A percentile compares a stretch with the other conserved stretches of the same genome.
phyloP scores from a whole-genome alignment of 2,329 filamentous ascomycete genomes.

The Fusarium miscanthi region DNA sequence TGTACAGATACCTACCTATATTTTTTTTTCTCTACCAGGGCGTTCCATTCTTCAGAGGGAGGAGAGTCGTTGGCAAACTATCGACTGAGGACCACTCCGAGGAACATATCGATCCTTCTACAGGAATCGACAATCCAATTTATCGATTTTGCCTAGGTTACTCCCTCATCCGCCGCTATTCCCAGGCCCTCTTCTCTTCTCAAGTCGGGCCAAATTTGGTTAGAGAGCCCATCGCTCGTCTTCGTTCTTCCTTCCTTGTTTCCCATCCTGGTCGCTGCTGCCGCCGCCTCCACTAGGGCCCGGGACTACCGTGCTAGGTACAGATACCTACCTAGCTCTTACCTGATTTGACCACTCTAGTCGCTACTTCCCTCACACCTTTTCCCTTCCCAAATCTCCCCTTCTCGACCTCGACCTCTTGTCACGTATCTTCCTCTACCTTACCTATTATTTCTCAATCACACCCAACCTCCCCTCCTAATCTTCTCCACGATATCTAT shows the following conservation, averaged over 20 bases:
- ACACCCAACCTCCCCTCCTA: constrained; percentile 35
- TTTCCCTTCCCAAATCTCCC: constrained; percentile 24
- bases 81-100: background rate
- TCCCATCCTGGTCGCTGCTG: constrained; percentile 41
- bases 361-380: constrained; percentile 30
- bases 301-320: constrained; percentile 40
- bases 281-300: constrained; percentile 37
- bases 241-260: constrained; percentile 35
- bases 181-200: constrained; percentile 15
- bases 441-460: constrained; percentile 29
- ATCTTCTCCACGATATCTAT: constrained; percentile 25
- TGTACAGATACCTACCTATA: background rate
- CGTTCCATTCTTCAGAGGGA: background rate
- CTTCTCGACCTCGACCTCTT: constrained; percentile 35
- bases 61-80: constrained; percentile 7
- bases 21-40: background rate
- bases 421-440: constrained; percentile 16
- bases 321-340: constrained; percentile 40
- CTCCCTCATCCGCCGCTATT: constrained; percentile 28
- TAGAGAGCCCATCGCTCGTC: constrained; percentile 30
- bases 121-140: constrained; percentile 7
- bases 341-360: constrained; percentile 36
- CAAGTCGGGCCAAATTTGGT: constrained; percentile 13
- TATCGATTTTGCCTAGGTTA: background rate
- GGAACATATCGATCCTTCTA: background rate